These are phyloP conservation scores for Eucalyptus tenuipes DNA, from an alignment of 345 rosid genomes.

Conservation along the genomic window DNA sequence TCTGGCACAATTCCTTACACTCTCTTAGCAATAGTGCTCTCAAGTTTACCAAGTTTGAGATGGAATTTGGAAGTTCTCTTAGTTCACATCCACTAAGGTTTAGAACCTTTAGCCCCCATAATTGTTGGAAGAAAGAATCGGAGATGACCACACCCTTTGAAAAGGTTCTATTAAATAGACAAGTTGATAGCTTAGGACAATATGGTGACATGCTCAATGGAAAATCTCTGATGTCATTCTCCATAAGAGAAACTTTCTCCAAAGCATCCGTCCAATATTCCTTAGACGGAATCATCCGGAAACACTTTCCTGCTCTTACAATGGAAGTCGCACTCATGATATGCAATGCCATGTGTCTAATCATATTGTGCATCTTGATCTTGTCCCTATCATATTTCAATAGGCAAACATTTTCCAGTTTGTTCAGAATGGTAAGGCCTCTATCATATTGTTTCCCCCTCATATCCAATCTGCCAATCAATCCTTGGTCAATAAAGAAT, in stretches of 20 bases:
- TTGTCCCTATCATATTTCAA: no score
- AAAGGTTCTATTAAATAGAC: neutral
- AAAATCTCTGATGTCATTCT: neutral
- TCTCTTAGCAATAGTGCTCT: no score
- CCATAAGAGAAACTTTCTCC: neutral
- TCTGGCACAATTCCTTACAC: rapidly evolving
- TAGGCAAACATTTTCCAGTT: no score
- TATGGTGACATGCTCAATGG: neutral
- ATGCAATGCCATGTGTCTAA: no score
- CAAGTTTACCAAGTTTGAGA: no score
- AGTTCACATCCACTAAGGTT: neutral
- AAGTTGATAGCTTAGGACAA: neutral
- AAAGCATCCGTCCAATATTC: neutral
- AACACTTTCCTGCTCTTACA: neutral
- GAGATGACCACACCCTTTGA: neutral
- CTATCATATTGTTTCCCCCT: no score
- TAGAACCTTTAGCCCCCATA: neutral
- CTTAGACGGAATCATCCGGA: rapidly evolving
- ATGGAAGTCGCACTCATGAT: neutral
- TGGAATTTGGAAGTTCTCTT: no score
- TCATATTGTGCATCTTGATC: no score
- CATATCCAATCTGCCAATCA: no score
- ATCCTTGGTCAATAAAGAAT: neutral
- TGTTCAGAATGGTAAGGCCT: no score
- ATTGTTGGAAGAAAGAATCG: neutral